Evolutionary conservation across 257 asterid species (phyloP).

Genomic region (Mentha longifolia): DNA sequence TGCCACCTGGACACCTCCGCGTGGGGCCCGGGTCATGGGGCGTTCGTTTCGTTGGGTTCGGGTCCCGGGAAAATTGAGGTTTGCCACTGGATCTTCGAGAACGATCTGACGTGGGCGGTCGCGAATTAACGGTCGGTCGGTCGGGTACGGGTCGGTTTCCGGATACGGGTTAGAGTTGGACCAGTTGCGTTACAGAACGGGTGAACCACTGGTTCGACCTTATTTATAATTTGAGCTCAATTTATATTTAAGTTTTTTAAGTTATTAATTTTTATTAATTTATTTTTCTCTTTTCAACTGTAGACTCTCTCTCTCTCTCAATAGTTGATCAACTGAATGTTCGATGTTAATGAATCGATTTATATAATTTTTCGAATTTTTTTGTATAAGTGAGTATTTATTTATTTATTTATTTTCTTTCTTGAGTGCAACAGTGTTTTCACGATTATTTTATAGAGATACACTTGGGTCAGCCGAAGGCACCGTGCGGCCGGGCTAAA

Average conservation of each 20-base stretch:
- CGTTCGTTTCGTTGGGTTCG: slow-evolving; percentile 76
- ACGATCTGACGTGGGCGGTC: slow-evolving; percentile 81
- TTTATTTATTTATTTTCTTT: too few species aligned
- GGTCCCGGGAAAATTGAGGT: slow-evolving; percentile 88
- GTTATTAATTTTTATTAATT: slow-evolving; percentile 21
- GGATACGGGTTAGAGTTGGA: slow-evolving; percentile 36
- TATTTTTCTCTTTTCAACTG: slow-evolving; percentile 5
- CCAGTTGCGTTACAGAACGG: slow-evolving; percentile 58
- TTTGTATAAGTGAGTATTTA: neutral
- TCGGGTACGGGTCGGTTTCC: too few species aligned
- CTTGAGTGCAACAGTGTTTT: neutral
- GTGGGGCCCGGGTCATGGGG: slow-evolving; percentile 88
- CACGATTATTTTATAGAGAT: neutral
- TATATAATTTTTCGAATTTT: neutral
- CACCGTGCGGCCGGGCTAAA: too few species aligned
- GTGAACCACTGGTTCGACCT: slow-evolving; percentile 60
- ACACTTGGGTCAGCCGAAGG: too few species aligned
- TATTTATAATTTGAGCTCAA: slow-evolving; percentile 41
- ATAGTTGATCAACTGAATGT: slow-evolving; percentile 31
- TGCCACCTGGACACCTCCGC: slow-evolving; percentile 82
- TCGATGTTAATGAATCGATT: slow-evolving; percentile 12
- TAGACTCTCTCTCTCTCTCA: slow-evolving; percentile 21
- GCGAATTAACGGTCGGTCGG: slow-evolving; percentile 46
- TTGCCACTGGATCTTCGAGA: slow-evolving; percentile 92
- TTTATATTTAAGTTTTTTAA: slow-evolving; percentile 29